phyloP scores from a whole-genome alignment of 352 stramenopile species.

The Globisporangium paddicum region DNA sequence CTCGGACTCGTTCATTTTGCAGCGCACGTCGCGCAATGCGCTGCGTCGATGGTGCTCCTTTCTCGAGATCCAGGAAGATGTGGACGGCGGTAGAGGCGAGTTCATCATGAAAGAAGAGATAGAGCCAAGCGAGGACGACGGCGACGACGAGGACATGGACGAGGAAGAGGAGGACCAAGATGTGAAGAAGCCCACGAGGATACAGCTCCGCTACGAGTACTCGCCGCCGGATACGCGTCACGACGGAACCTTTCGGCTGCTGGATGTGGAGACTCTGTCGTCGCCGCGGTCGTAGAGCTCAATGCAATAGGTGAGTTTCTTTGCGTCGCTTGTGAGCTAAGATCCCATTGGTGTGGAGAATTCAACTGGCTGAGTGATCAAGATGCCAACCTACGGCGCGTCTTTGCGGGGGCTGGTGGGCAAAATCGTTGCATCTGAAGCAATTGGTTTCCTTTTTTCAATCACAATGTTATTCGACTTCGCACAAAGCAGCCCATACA shows the following conservation, averaged over 20 bases:
- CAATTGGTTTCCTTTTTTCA: no score
- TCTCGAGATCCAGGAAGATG: background rate
- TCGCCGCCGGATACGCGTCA: background rate
- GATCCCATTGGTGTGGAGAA: no score
- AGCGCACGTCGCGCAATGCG: background rate
- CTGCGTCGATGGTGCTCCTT: slow-evolving; percentile 2
- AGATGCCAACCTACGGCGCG: no score
- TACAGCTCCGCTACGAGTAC: slow-evolving; percentile 4
- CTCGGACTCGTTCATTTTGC: slow-evolving; percentile 4
- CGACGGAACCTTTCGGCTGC: background rate
- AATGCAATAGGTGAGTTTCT: background rate
- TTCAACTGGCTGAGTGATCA: no score
- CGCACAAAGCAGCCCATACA: no score
- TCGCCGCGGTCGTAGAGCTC: background rate
- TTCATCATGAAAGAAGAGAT: background rate
- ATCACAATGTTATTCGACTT: no score
- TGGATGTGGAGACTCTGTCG: background rate
- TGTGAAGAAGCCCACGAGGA: background rate
- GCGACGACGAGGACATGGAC: background rate
- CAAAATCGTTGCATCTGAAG: no score
- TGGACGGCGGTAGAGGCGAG: background rate
- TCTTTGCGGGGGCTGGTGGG: no score
- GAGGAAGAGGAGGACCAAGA: background rate
- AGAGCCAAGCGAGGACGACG: background rate
- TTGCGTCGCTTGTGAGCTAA: background rate